A percentile compares a stretch with the other conserved stretches of the same genome.
Conservation (phyloP, 2,329 filamentous ascomycete species). For the Acrocalymma vagum region DNA sequence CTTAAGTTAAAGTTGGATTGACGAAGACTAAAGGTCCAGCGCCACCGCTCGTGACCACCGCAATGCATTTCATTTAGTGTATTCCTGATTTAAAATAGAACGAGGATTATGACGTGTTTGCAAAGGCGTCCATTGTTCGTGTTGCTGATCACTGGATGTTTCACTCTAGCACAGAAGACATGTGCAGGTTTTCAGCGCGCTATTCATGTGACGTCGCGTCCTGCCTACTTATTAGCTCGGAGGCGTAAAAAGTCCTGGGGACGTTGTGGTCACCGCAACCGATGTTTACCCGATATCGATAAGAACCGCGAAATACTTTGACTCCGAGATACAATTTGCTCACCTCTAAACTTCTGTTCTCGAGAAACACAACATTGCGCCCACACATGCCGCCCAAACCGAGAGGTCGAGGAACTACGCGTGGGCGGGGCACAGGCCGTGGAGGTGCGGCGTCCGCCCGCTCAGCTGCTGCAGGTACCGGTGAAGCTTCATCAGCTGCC, state of each 20-base stretch:
- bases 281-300: conserved; percentile 38
- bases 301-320: conserved; percentile 29
- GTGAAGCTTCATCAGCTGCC: conserved; percentile 22
- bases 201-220: conserved; percentile 31
- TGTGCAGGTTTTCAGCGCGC: conserved; percentile 1
- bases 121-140: too few species aligned
- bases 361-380: conserved; percentile 4
- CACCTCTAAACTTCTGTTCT: conserved; percentile 3
- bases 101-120: too few species aligned
- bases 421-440: conserved; percentile 29
- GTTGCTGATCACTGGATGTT: conserved; percentile 6
- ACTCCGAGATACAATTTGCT: conserved; percentile 18
- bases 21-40: too few species aligned
- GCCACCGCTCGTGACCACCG: conserved; percentile 5
- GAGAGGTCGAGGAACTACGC: conserved; percentile 31
- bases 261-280: too few species aligned
- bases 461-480: conserved; percentile 13
- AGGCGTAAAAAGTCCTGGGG: too few species aligned
- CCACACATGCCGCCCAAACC: conserved; percentile 45
- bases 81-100: conserved; percentile 17
- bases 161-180: conserved; percentile 12
- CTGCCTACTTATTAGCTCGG: too few species aligned
- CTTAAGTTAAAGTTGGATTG: conserved; percentile 17
- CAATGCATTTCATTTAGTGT: conserved; percentile 6
- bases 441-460: conserved; percentile 24